These are phyloP conservation scores for Podila epicladia DNA, from an alignment of 192 early-diverging fungal genomes.

Conservation along the genomic window DNA sequence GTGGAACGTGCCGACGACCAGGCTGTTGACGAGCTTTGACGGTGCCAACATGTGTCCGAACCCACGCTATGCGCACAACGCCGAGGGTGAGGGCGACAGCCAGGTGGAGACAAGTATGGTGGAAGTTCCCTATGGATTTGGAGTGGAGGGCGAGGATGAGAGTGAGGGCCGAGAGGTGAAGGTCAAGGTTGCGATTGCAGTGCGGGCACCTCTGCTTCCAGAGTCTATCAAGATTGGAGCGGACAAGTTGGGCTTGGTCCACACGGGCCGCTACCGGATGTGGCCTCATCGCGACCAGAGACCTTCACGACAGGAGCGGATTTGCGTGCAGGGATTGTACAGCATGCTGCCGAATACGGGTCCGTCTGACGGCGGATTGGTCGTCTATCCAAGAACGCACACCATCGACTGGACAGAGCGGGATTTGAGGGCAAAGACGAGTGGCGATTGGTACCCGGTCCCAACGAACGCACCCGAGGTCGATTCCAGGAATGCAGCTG, in stretches of 20 bases:
- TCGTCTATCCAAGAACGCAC: slow-evolving; percentile 28
- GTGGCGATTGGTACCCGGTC: slow-evolving; percentile 7
- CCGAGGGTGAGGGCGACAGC: slow-evolving; percentile 10
- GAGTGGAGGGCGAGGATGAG: neutral
- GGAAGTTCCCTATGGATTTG: neutral
- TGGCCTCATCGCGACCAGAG: slow-evolving; percentile 35
- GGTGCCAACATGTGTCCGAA: slow-evolving; percentile 29
- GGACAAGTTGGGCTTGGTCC: slow-evolving; percentile 14
- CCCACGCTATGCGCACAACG: slow-evolving; percentile 10
- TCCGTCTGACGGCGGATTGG: slow-evolving; percentile 21
- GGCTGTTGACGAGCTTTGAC: slow-evolving; percentile 22
- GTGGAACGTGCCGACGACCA: slow-evolving; percentile 9
- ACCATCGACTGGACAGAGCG: slow-evolving; percentile 18
- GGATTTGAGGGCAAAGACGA: slow-evolving; percentile 5
- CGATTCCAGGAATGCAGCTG: slow-evolving; percentile 12
- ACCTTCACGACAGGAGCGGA: slow-evolving; percentile 6
- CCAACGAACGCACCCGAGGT: slow-evolving; percentile 3
- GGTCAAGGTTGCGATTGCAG: slow-evolving; percentile 6
- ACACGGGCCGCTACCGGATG: slow-evolving; percentile 16
- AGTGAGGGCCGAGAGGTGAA: neutral
- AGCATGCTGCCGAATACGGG: slow-evolving; percentile 19
- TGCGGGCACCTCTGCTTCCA: slow-evolving; percentile 5
- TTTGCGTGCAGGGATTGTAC: slow-evolving; percentile 21
- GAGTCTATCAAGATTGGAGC: slow-evolving; percentile 4
- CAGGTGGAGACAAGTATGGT: slow-evolving; percentile 2